Percentiles rank a stretch among this genome's conserved stretches.
Evolutionary conservation across 352 stramenopile species (phyloP).

Genomic region (Plasmopara muralis): DNA sequence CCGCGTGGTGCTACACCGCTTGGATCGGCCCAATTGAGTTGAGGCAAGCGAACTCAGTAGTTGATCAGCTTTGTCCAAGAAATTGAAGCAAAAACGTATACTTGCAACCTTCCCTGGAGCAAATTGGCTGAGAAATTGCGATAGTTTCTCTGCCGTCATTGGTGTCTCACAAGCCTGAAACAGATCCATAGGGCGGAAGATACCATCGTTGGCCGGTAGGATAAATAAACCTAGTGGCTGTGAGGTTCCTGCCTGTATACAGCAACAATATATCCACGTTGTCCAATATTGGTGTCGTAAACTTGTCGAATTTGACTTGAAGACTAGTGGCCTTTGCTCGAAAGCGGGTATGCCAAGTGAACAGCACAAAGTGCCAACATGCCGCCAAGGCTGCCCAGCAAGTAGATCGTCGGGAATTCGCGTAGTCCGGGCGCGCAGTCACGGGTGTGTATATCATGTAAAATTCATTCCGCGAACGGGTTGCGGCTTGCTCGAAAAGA

Average conservation of each 20-base stretch:
- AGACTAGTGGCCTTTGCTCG: background rate
- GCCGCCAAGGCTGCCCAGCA: background rate
- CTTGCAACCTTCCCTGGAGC: background rate
- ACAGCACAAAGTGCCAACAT: background rate
- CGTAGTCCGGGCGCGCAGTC: background rate
- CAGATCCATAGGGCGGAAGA: background rate
- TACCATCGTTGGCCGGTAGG: background rate
- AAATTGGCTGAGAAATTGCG: background rate
- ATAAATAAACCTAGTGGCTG: background rate
- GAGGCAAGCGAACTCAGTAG: slow-evolving; percentile 2
- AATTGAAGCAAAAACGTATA: background rate
- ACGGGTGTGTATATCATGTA: background rate
- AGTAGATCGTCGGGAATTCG: background rate
- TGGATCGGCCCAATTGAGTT: background rate
- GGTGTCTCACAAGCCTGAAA: background rate
- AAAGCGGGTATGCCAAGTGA: background rate
- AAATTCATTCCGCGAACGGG: background rate
- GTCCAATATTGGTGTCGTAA: background rate
- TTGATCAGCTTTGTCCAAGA: slow-evolving; percentile 27
- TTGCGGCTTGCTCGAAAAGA: background rate
- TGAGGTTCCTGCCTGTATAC: background rate
- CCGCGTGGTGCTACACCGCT: background rate
- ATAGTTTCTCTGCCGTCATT: background rate
- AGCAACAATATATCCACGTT: background rate
- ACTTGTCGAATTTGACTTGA: background rate